Conservation (phyloP, 2,329 filamentous ascomycete genomes). For the Dryadomyces sulphureus region DNA sequence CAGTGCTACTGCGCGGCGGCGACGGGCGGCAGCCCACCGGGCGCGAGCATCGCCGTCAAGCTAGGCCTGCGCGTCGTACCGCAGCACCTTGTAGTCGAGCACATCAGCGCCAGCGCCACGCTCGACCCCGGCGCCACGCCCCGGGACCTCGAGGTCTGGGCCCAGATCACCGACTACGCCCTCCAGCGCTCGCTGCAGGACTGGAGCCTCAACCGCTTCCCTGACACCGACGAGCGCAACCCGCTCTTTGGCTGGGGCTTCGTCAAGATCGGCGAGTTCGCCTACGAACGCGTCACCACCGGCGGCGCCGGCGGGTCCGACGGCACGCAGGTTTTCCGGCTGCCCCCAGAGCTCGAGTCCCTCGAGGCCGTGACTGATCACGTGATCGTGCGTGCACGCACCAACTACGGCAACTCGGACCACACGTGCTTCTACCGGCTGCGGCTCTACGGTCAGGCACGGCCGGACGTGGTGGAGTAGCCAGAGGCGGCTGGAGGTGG, state of each 20-base stretch:
- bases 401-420: slow-evolving; percentile 40
- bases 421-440: slow-evolving; percentile 55
- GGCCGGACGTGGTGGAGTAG: slow-evolving; percentile 4
- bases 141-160: slow-evolving; percentile 56
- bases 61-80: slow-evolving; percentile 45
- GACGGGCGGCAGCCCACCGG: background rate
- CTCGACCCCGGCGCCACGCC: slow-evolving; percentile 49
- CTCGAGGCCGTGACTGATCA: slow-evolving; percentile 34
- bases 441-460: slow-evolving; percentile 35
- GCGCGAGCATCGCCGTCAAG: slow-evolving; percentile 42
- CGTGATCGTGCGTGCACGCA: slow-evolving; percentile 38
- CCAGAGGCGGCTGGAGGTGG: too few species aligned
- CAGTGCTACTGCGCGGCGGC: slow-evolving; percentile 71
- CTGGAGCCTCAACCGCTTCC: slow-evolving; percentile 28
- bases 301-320: slow-evolving; percentile 17
- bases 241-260: slow-evolving; percentile 25
- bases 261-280: slow-evolving; percentile 42
- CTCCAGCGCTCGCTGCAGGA: slow-evolving; percentile 21
- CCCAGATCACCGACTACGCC: slow-evolving; percentile 34
- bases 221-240: slow-evolving; percentile 13
- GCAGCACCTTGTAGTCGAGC: slow-evolving; percentile 57
- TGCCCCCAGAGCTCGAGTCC: slow-evolving; percentile 33
- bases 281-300: slow-evolving; percentile 31
- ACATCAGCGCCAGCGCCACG: slow-evolving; percentile 48
- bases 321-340: slow-evolving; percentile 32